Evolutionary conservation across 805 yeast species (phyloP), one percentile per base, ranked within the genome.

Genomic region (Pichia gijzeniarum): DNA sequence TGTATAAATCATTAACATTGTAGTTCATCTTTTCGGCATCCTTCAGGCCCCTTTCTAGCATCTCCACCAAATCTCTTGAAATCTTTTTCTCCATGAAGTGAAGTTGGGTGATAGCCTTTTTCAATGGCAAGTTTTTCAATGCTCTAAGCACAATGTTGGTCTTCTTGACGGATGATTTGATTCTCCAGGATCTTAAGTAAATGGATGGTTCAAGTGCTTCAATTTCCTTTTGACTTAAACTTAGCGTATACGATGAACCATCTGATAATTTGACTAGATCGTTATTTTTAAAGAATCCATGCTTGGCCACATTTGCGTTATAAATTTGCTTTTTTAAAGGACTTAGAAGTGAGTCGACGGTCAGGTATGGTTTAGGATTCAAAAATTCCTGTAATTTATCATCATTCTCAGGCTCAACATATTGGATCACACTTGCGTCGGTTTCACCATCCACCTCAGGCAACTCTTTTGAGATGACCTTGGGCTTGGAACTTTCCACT

Each of bases 91-190:
- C 74, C 61, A 80, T 79, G 71, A 91, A 91, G 64, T 91, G 97
- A 55, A 90, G 81, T 68, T 90, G 97, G 35, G 91, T 87, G 54
- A 91, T 84, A 43, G 97, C 98, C 36, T 76, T 77, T 54, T 80
- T 77, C 31, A 86, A 79, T 43, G 79, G 74, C 65, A 85, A 67
- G 30, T 82, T 82, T 47, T 86, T 76, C 48, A 90, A 75, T 58
- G 89, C 77, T 53, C 97, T 74, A 53, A 86, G 71, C 40, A 88
- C 84, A 34, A 80, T 70, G 10, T 87, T 87, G 38, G 93, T 87
- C 67, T 91, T 91, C 67, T 91, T 91, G 71, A 83, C 77, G 5
- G 95, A 82, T n/a, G 90, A 77, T 63, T 87, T 87, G 55, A 90
- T 74, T 64, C 98, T 76, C 70, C 73, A 82, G 10, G 95, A 84